Evolutionary conservation across 2,329 filamentous ascomycete genomes (phyloP).

Genomic region (Exserohilum rostratum): DNA sequence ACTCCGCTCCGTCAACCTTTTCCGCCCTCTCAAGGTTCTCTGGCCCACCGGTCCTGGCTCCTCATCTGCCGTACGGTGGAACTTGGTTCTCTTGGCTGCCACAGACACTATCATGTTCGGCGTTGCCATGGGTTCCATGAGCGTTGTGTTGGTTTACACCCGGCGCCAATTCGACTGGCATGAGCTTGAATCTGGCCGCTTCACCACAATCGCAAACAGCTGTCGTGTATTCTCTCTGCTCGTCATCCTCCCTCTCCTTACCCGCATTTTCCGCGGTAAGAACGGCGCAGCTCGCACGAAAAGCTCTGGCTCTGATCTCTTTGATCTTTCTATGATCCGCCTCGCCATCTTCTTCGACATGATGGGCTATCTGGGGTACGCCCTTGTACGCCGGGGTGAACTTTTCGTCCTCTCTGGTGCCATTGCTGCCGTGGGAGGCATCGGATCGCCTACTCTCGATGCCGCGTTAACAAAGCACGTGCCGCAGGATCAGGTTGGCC

Average conservation of each 20-base stretch:
- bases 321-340: constrained; percentile 81
- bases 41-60: constrained; percentile 72
- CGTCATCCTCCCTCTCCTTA: constrained; percentile 74
- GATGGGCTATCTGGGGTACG: constrained; percentile 76
- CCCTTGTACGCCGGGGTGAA: constrained; percentile 64
- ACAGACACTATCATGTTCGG: constrained; percentile 85
- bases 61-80: constrained; percentile 69
- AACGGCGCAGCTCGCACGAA: constrained; percentile 44
- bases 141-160: constrained; percentile 84
- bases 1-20: constrained; percentile 64
- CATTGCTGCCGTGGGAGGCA: constrained; percentile 77
- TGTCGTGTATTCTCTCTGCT: constrained; percentile 78
- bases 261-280: constrained; percentile 73
- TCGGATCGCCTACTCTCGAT: constrained; percentile 84
- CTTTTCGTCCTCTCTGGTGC: constrained; percentile 76
- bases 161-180: constrained; percentile 83
- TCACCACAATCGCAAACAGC: constrained; percentile 79
- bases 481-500: constrained; percentile 78
- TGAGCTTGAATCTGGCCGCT: constrained; percentile 78
- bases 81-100: constrained; percentile 79
- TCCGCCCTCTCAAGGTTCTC: constrained; percentile 79
- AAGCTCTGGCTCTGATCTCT: constrained; percentile 69
- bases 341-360: constrained; percentile 77
- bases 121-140: constrained; percentile 77
- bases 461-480: constrained; percentile 90